Conservation (phyloP, 176 grass and related monocot species). For the Chloris gayana region DNA sequence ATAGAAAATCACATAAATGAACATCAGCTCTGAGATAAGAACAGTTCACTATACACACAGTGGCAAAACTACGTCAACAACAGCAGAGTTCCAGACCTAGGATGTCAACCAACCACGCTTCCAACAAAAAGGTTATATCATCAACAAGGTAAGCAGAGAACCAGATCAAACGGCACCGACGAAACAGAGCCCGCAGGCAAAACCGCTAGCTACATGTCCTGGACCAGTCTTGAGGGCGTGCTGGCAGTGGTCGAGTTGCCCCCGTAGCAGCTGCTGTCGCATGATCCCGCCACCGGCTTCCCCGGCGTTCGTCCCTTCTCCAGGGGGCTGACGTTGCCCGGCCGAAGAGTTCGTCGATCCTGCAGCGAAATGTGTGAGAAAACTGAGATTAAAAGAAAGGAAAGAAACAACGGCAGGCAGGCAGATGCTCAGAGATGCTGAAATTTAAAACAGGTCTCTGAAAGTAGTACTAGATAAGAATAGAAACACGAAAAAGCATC, state of each 20-base stretch:
- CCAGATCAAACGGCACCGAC: conserved; percentile 22
- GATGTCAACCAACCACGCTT: conserved; percentile 1
- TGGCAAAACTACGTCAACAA: conserved; percentile 35
- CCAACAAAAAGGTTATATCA: conserved; percentile 2
- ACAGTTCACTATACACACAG: conserved; percentile 29
- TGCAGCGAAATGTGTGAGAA: neutral
- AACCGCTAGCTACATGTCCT: conserved; percentile 34
- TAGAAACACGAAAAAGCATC: neutral
- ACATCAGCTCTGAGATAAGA: neutral
- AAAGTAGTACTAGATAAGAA: too few relatives aligned
- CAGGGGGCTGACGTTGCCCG: conserved; percentile 50
- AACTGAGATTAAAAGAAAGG: neutral
- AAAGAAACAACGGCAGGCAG: neutral
- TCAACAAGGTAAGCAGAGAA: neutral
- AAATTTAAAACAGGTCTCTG: too few relatives aligned
- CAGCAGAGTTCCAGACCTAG: neutral
- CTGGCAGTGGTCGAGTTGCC: conserved; percentile 56
- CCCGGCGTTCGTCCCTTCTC: conserved; percentile 50
- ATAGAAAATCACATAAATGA: neutral
- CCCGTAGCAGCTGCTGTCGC: conserved; percentile 59
- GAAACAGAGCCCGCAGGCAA: neutral
- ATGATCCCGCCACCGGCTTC: conserved; percentile 32
- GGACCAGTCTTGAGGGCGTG: conserved; percentile 46
- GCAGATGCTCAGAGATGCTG: neutral
- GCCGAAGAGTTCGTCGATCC: conserved; percentile 64